These are phyloP conservation scores for Crassisporium funariophilum DNA, from an alignment of 768 basidiomycete genomes.

Conservation along the genomic window DNA sequence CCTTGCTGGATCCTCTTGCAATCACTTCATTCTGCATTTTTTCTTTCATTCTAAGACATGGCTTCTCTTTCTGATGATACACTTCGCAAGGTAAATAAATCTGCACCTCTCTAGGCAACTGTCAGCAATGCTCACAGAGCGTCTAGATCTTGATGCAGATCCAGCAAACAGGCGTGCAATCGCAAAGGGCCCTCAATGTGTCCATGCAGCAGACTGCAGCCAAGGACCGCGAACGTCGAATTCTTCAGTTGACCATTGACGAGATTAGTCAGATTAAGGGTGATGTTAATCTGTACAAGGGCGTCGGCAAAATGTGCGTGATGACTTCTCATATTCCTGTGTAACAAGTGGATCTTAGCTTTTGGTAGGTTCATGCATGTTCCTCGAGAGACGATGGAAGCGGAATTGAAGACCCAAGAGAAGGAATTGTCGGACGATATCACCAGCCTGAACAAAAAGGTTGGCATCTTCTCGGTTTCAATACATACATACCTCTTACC, in stretches of 20 bases:
- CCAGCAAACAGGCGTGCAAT: conserved; percentile 86
- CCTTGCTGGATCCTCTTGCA: too few species aligned
- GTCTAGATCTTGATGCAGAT: conserved; percentile 88
- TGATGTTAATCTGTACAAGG: conserved; percentile 86
- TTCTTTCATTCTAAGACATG: conserved; percentile 21
- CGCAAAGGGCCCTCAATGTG: conserved; percentile 75
- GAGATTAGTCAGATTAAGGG: conserved; percentile 75
- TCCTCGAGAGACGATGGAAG: conserved; percentile 78
- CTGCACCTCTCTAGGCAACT: neutral
- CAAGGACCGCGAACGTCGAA: conserved; percentile 89
- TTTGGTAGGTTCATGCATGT: conserved; percentile 97
- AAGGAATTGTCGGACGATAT: conserved; percentile 87
- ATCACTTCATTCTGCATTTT: neutral
- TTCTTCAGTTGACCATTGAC: conserved; percentile 85
- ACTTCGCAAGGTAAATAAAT: conserved; percentile 63
- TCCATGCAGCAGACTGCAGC: conserved; percentile 73
- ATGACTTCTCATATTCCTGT: conserved; percentile 3
- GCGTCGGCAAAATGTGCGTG: conserved; percentile 92
- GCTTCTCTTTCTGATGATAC: conserved; percentile 82
- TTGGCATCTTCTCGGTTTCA: conserved; percentile 26
- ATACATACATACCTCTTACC: neutral
- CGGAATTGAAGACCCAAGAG: conserved; percentile 72
- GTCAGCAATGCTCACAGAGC: neutral
- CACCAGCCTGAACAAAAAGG: conserved; percentile 82
- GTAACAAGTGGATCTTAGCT: neutral